Conservation (phyloP, 2,329 filamentous ascomycete genomes). For the Penicillium sp. region DNA sequence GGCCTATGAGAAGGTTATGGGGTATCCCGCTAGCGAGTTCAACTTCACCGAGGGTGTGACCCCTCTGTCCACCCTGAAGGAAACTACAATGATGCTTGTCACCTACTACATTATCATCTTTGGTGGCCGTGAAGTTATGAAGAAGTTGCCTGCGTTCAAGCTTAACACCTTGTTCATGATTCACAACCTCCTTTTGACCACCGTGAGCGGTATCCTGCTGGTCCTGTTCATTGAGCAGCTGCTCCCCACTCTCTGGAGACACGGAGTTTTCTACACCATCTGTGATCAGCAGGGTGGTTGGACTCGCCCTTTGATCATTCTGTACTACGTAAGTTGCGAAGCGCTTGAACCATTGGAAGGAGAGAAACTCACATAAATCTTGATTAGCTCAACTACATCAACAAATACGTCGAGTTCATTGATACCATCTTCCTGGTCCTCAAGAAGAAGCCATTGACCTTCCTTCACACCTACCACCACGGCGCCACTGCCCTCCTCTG, state of each 20-base stretch:
- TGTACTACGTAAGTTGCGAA: slow-evolving; percentile 81
- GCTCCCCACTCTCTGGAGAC: slow-evolving; percentile 73
- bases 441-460: slow-evolving; percentile 99
- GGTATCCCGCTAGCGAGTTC: slow-evolving; percentile 85
- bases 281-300: slow-evolving; percentile 77
- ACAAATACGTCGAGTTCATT: slow-evolving; percentile 93
- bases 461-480: slow-evolving; percentile 99
- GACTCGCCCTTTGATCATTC: slow-evolving; percentile 86
- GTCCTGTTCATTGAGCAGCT: slow-evolving; percentile 89
- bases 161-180: slow-evolving; percentile 88
- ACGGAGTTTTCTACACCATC: slow-evolving; percentile 86
- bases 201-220: slow-evolving; percentile 77
- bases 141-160: slow-evolving; percentile 78
- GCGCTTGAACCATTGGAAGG: neutral
- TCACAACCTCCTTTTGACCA: slow-evolving; percentile 93
- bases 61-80: slow-evolving; percentile 84
- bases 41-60: slow-evolving; percentile 77
- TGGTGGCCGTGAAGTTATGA: slow-evolving; percentile 89
- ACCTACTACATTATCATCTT: slow-evolving; percentile 94
- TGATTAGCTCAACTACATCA: slow-evolving; percentile 87
- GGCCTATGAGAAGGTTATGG: slow-evolving; percentile 71
- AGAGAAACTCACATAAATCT: slow-evolving; percentile 40
- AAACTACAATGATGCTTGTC: slow-evolving; percentile 76
- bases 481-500: slow-evolving; percentile 94
- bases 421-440: slow-evolving; percentile 96